Conservation (phyloP, 257 asterid genomes). For the Gentiana macrophylla region DNA sequence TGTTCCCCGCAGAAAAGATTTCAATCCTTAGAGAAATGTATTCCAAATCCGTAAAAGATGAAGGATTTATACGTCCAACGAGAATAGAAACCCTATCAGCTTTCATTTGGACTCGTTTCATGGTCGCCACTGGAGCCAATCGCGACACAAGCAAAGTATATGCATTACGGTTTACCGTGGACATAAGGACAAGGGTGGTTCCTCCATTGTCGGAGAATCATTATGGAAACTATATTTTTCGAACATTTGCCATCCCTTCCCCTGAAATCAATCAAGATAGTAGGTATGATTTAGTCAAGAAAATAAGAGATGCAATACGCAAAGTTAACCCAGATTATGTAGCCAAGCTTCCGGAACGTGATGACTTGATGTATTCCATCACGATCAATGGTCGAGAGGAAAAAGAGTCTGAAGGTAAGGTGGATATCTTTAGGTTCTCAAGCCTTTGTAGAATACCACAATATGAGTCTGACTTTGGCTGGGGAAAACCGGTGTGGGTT, state of each 20-base stretch:
- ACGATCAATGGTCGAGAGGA: not conserved
- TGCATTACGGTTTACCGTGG: constrained; percentile 25
- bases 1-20: too few species aligned
- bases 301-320: constrained; percentile 20
- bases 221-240: constrained; percentile 24
- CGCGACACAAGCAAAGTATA: too few species aligned
- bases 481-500: constrained; percentile 41
- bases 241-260: constrained; percentile 15
- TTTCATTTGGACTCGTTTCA: too few species aligned
- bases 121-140: too few species aligned
- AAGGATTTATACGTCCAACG: not conserved
- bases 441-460: constrained; percentile 44
- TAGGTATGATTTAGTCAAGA: constrained; percentile 8
- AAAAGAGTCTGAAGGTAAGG: constrained; percentile 4
- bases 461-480: constrained; percentile 44
- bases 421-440: constrained; percentile 12
- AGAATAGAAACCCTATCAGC: constrained; percentile 11
- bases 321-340: constrained; percentile 18
- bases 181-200: constrained; percentile 20
- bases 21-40: constrained; percentile 20
- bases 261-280: constrained; percentile 6
- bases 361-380: not conserved
- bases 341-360: constrained; percentile 15
- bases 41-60: constrained; percentile 5
- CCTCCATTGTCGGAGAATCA: constrained; percentile 21